Conservation (phyloP, 768 basidiomycete genomes). For the Trametes villosa region DNA sequence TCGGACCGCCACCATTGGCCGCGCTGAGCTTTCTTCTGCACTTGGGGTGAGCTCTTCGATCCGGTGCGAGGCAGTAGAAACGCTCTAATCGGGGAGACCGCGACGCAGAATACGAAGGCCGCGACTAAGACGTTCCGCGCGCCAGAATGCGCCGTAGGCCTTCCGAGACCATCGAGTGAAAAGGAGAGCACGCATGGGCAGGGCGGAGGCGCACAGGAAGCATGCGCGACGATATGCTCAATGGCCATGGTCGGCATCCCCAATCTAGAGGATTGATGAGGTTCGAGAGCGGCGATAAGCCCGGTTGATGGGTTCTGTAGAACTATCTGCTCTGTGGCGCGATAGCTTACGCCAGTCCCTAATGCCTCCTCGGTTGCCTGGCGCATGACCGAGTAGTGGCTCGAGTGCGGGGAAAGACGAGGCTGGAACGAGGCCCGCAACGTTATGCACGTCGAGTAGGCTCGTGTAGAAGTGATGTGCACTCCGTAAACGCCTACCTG, state of each 20-base stretch:
- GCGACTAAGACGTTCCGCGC: not conserved
- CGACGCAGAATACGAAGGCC: not conserved
- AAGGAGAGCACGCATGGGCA: not conserved
- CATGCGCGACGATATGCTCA: not conserved
- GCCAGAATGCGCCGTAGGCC: not conserved
- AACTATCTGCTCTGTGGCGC: not conserved
- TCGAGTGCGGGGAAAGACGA: not conserved
- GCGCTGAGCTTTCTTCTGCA: not conserved
- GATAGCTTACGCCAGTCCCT: not conserved
- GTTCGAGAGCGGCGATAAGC: constrained; percentile 5
- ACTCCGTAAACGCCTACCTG: not conserved
- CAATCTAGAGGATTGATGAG: not conserved
- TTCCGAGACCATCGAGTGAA: constrained; percentile 7
- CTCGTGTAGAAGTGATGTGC: not conserved
- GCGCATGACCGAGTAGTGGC: constrained; percentile 7
- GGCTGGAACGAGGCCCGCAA: not conserved
- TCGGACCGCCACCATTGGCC: not conserved
- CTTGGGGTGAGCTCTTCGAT: not conserved
- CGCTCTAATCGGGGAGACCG: too few species aligned
- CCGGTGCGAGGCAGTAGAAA: too few species aligned
- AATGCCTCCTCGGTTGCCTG: not conserved
- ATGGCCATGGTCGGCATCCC: too few species aligned
- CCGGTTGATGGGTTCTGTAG: not conserved
- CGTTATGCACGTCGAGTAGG: not conserved
- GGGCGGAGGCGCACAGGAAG: constrained; percentile 6